phyloP scores from a whole-genome alignment of 1,139 yeast species.

The Diutina ranongensis region DNA sequence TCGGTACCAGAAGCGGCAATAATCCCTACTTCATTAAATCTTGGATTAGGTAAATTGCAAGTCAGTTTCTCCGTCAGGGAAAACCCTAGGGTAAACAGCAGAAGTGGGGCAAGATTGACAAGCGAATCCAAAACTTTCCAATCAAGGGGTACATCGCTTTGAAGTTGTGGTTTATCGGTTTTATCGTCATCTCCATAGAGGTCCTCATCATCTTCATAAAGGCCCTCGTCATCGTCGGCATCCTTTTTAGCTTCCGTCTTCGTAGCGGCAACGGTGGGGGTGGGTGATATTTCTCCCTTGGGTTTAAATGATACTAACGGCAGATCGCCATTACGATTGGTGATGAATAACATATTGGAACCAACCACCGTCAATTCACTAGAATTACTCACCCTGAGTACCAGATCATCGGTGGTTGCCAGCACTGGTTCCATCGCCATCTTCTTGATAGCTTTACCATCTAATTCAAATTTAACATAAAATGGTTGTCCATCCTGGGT shows the following conservation, averaged over 20 bases:
- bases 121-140: conserved; percentile 31
- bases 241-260: conserved; percentile 1
- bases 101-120: conserved; percentile 63
- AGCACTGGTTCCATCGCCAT: conserved; percentile 19
- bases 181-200: conserved; percentile 11
- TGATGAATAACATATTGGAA: conserved; percentile 24
- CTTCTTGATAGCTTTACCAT: conserved; percentile 33
- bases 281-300: conserved; percentile 10
- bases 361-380: conserved; percentile 25
- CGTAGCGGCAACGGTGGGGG: neutral
- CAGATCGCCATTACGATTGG: conserved; percentile 25
- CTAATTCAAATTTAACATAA: conserved; percentile 40
- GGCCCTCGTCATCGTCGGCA: conserved; percentile 7
- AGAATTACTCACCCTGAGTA: conserved; percentile 18
- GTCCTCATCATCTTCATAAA: conserved; percentile 23
- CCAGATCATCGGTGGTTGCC: conserved; percentile 2
- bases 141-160: conserved; percentile 11
- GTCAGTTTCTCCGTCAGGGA: conserved; percentile 43
- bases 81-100: conserved; percentile 57
- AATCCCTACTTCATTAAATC: conserved; percentile 50
- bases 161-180: conserved; percentile 7
- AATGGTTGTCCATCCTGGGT: conserved; percentile 41
- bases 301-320: conserved; percentile 23
- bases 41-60: conserved; percentile 60
- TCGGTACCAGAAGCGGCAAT: conserved; percentile 64